Evolutionary conservation across 495 filamentous ascomycete genomes (phyloP).

Genomic region (Hypomontagnella monticulosa): DNA sequence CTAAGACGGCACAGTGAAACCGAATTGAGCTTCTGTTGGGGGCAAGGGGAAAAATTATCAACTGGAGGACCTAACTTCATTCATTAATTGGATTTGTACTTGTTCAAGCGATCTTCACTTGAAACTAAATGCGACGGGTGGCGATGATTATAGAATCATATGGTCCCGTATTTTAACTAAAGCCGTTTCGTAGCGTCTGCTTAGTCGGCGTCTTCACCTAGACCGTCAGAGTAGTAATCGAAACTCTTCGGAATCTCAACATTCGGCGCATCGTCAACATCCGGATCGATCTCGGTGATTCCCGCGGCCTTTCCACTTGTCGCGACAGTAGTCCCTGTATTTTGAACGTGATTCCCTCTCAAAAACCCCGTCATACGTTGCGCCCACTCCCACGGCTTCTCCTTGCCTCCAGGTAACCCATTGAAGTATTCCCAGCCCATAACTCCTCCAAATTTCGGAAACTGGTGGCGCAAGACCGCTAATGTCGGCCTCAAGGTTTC

Average conservation of each 20-base stretch:
- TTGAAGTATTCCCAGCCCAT: slow-evolving; percentile 94
- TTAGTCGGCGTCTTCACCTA: slow-evolving; percentile 7
- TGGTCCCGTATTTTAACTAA: too few species aligned
- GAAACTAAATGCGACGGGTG: too few species aligned
- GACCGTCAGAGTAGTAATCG: slow-evolving; percentile 39
- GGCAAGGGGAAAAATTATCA: too few species aligned
- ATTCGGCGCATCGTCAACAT: slow-evolving; percentile 17
- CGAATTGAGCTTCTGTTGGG: too few species aligned
- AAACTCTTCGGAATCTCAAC: slow-evolving; percentile 22
- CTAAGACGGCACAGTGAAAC: too few species aligned
- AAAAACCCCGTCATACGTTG: slow-evolving; percentile 66
- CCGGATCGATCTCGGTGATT: slow-evolving; percentile 25
- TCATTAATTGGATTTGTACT: too few species aligned
- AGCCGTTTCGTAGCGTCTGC: not conserved
- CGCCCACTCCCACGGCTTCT: slow-evolving; percentile 77
- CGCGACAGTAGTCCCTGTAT: slow-evolving; percentile 10
- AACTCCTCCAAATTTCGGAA: slow-evolving; percentile 76
- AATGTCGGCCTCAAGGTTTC: slow-evolving; percentile 53
- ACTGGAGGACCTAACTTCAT: too few species aligned
- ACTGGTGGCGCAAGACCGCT: slow-evolving; percentile 57
- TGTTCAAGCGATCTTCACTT: too few species aligned
- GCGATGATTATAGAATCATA: too few species aligned
- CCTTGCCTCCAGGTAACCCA: slow-evolving; percentile 64
- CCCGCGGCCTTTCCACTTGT: not conserved
- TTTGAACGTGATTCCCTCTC: slow-evolving; percentile 34